Conservation (phyloP, 257 asterid genomes). For the Hygrophila difformis region DNA sequence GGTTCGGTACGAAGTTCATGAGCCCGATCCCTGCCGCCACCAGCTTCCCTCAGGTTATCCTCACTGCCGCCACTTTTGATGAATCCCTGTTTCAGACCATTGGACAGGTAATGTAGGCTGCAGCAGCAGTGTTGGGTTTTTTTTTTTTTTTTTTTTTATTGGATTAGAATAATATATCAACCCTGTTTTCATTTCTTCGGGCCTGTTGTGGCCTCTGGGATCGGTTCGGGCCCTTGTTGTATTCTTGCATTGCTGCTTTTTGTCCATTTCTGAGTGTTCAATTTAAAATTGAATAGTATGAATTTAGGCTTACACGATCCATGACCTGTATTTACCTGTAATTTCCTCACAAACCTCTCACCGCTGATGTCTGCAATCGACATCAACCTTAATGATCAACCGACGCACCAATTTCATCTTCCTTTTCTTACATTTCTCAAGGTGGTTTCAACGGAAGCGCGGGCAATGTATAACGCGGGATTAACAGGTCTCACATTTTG, state of each 20-base stretch:
- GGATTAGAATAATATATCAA: too few relatives aligned
- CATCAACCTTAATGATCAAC: background rate
- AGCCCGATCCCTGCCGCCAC: conserved; percentile 58
- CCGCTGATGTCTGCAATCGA: conserved; percentile 38
- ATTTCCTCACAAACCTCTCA: too few relatives aligned
- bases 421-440: too few relatives aligned
- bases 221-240: conserved; percentile 32
- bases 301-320: too few relatives aligned
- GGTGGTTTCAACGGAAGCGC: conserved; percentile 96
- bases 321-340: too few relatives aligned
- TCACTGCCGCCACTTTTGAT: conserved; percentile 64
- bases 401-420: too few relatives aligned
- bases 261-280: too few relatives aligned
- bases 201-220: too few relatives aligned
- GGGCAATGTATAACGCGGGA: conserved; percentile 96
- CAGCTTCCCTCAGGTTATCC: conserved; percentile 74
- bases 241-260: too few relatives aligned
- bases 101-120: conserved; percentile 44
- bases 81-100: conserved; percentile 42
- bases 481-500: conserved; percentile 81
- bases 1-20: conserved; percentile 49
- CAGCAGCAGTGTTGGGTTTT: background rate
- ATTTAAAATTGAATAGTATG: too few relatives aligned
- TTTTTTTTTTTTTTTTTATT: too few relatives aligned
- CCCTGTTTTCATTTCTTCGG: too few relatives aligned